Evolutionary conservation across 2,329 filamentous ascomycete genomes (phyloP).

Genomic region (Metarhizium guizhouense): DNA sequence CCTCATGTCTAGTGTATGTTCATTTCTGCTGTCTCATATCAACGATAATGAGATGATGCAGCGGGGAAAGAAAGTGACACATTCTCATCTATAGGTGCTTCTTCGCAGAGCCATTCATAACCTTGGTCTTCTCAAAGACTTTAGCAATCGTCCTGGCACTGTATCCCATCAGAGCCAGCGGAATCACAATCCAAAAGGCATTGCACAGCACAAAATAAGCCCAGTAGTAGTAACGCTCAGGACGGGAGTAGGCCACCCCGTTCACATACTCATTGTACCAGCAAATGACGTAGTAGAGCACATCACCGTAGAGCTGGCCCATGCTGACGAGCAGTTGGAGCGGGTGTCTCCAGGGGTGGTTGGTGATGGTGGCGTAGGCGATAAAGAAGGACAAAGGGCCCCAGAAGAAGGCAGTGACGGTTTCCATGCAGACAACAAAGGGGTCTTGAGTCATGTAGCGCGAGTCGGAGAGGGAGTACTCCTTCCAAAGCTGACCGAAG

Average conservation of each 20-base stretch:
- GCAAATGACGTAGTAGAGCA: no score
- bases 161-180: slow-evolving; percentile 21
- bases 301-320: no score
- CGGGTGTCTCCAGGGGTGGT: slow-evolving; percentile 37
- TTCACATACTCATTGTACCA: slow-evolving; percentile 10
- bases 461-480: slow-evolving; percentile 48
- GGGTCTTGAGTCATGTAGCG: slow-evolving; percentile 44
- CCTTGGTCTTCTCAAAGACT: slow-evolving; percentile 20
- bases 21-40: no score
- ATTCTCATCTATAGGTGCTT: slow-evolving; percentile 12
- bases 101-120: slow-evolving; percentile 11
- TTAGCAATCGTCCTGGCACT: slow-evolving; percentile 17
- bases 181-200: slow-evolving; percentile 44
- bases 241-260: slow-evolving; percentile 37
- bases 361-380: slow-evolving; percentile 33
- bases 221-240: slow-evolving; percentile 44
- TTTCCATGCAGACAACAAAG: slow-evolving; percentile 20
- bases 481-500: slow-evolving; percentile 49
- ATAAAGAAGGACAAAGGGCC: slow-evolving; percentile 41
- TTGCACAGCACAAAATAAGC: slow-evolving; percentile 44
- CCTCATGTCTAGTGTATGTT: no score
- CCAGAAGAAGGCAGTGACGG: slow-evolving; percentile 28
- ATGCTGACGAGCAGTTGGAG: slow-evolving; percentile 25
- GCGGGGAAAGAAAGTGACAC: no score
- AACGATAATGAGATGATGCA: no score